A percentile compares a stretch with the other conserved stretches of the same genome.
phyloP scores from a whole-genome alignment of 257 asterid genomes.

The Gardenia jasminoides region DNA sequence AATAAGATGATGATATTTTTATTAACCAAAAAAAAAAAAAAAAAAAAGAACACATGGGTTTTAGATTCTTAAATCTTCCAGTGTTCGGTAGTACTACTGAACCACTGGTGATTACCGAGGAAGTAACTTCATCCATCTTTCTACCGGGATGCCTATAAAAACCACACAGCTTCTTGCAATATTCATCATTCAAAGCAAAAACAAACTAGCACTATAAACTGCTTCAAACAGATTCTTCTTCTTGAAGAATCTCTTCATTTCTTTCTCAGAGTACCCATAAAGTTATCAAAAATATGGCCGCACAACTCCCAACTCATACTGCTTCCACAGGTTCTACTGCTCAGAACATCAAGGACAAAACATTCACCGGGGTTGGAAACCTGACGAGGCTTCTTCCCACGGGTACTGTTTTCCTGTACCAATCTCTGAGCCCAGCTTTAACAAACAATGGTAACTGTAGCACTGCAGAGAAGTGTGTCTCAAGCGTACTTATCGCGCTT shows the following conservation, averaged over 20 bases:
- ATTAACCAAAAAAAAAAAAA: too few species aligned
- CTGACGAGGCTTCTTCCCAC: constrained; percentile 71
- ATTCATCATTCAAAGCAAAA: not conserved
- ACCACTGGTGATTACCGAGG: too few species aligned
- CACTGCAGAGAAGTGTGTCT: constrained; percentile 47
- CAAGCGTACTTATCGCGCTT: constrained; percentile 35
- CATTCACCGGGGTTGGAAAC: constrained; percentile 59
- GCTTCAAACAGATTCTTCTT: not conserved
- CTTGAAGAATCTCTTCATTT: not conserved
- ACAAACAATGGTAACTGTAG: constrained; percentile 77
- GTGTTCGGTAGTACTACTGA: too few species aligned
- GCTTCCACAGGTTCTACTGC: not conserved
- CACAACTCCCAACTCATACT: not conserved
- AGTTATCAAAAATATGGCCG: not conserved
- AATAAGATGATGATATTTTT: too few species aligned
- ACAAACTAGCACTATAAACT: not conserved
- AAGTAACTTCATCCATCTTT: constrained; percentile 34
- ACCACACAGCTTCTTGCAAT: not conserved
- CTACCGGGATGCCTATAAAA: not conserved
- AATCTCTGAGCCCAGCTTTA: constrained; percentile 70
- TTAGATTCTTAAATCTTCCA: too few species aligned
- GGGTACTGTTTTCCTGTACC: constrained; percentile 62
- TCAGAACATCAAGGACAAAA: constrained; percentile 9
- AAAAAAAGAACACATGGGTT: too few species aligned
- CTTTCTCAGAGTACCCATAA: not conserved